Base-by-base conservation (phyloP, 176 grass and related monocot species). In the Rhynchospora tenuis region DNA sequence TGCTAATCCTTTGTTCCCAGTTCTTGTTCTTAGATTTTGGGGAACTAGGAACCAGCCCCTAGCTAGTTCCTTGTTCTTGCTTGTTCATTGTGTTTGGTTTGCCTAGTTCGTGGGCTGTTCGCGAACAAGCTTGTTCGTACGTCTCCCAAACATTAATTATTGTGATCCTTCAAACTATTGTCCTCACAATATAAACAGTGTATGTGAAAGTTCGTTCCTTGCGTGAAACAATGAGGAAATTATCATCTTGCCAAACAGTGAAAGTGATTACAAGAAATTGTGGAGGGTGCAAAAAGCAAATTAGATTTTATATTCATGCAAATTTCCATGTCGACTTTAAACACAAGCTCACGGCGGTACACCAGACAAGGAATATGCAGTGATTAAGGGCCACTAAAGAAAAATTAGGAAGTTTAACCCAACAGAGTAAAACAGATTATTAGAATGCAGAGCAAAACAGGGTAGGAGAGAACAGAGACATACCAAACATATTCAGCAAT, bases 401-500 rank as follows among this genome's bases (percentile, higher is more conserved):
- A 59, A 7, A 59, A 59, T 20, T 59, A 59, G 3, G 20, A 62
- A 16, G 55, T 6, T 16, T 15, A 56, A 15, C 3, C 54, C 9
- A 56, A 56, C 13, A 15, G 14, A 57, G 55, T 0, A 19, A 20
- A 59, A 59, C 56, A n/a, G 15, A n/a, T 4, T 60, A 22, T 22
- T 6, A 60, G 17, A 70, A 20, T 45, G 19, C 67, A 45, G 28
- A 59, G 5, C 44, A n/a, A 7, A 64, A 61, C n/a, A 42, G 24
- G 27, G 42, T 59, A 67, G 9, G 56, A 58, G 9, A 72, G 6
- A 52, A 9, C 1, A 48, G 28, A 51, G 2, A n/a, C 62, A 85
- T 51, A 94, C 93, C 93, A 94, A 29, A 94, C 81, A 77, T 94
- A 94, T 90, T 92, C 93, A 68, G 90, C 93, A 84, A 94, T 92